Percentiles rank a stretch among this genome's conserved stretches.
phyloP scores from a whole-genome alignment of 805 yeast genomes.

The Cyberlindnera xylosilytica region DNA sequence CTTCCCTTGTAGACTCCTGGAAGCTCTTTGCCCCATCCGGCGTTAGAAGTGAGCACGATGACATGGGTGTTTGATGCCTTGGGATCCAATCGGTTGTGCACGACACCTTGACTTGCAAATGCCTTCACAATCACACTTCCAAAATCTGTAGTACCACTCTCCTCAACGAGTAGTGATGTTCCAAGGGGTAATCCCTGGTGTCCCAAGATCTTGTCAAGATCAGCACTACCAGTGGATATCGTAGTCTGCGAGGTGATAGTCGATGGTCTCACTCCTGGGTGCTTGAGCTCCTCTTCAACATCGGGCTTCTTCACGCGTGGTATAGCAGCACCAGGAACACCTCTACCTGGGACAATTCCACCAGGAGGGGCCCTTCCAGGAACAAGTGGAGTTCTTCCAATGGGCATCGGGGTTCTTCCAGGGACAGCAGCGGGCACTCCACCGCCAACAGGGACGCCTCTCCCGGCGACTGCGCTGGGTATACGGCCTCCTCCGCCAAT shows the following conservation, averaged over 20 bases:
- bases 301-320: constrained; percentile 5
- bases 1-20: constrained; percentile 79
- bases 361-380: constrained; percentile 2
- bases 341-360: too few relatives aligned
- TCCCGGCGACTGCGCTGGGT: constrained; percentile 18
- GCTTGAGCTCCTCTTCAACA: constrained; percentile 19
- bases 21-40: constrained; percentile 60
- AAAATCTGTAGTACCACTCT: constrained; percentile 86
- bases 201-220: constrained; percentile 67
- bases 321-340: not conserved
- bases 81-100: constrained; percentile 53
- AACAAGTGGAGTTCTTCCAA: constrained; percentile 9
- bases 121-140: constrained; percentile 63
- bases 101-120: constrained; percentile 74
- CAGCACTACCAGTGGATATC: constrained; percentile 75
- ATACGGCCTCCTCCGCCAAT: constrained; percentile 25
- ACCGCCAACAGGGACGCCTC: constrained; percentile 11
- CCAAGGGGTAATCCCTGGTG: constrained; percentile 91
- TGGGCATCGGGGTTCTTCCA: constrained; percentile 13
- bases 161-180: constrained; percentile 66
- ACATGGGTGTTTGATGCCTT: constrained; percentile 49
- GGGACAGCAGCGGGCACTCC: constrained; percentile 9
- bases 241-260: constrained; percentile 66
- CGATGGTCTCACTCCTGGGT: constrained; percentile 73
- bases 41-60: constrained; percentile 58